phyloP scores from a whole-genome alignment of 495 filamentous ascomycete species.

The Letharia columbiana region DNA sequence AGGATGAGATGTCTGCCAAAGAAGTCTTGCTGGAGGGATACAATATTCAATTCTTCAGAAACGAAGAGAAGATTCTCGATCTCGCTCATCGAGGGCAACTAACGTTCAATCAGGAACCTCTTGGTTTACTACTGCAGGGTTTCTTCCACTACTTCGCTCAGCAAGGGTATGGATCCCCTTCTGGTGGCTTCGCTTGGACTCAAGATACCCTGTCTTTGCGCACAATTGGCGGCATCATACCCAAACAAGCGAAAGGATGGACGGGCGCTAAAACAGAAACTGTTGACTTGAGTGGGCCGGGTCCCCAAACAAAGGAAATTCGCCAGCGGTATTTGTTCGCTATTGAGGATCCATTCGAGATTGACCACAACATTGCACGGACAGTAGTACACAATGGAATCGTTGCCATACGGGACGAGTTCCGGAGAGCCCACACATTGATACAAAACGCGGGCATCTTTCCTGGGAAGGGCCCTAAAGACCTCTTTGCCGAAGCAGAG shows the following conservation, averaged over 20 bases:
- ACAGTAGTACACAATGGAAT: constrained; percentile 73
- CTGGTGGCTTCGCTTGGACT: constrained; percentile 59
- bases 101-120: constrained; percentile 49
- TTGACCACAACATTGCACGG: constrained; percentile 70
- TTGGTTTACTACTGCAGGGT: constrained; percentile 58
- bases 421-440: constrained; percentile 61
- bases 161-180: constrained; percentile 34
- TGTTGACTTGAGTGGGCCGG: constrained; percentile 26
- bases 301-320: constrained; percentile 46
- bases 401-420: constrained; percentile 68
- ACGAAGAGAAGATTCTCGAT: constrained; percentile 51
- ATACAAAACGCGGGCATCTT: constrained; percentile 33
- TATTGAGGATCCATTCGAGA: constrained; percentile 83
- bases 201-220: constrained; percentile 62
- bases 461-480: constrained; percentile 21
- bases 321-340: constrained; percentile 74
- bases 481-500: constrained; percentile 27
- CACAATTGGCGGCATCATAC: constrained; percentile 55
- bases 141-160: constrained; percentile 79
- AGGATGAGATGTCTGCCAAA: constrained; percentile 20
- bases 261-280: constrained; percentile 54
- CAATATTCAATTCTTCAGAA: constrained; percentile 58
- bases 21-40: constrained; percentile 41
- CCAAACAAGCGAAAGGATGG: constrained; percentile 71
- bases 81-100: constrained; percentile 43